Evolutionary conservation across 1,139 yeast genomes (phyloP).

Genomic region (Debaryomyces sp.): DNA sequence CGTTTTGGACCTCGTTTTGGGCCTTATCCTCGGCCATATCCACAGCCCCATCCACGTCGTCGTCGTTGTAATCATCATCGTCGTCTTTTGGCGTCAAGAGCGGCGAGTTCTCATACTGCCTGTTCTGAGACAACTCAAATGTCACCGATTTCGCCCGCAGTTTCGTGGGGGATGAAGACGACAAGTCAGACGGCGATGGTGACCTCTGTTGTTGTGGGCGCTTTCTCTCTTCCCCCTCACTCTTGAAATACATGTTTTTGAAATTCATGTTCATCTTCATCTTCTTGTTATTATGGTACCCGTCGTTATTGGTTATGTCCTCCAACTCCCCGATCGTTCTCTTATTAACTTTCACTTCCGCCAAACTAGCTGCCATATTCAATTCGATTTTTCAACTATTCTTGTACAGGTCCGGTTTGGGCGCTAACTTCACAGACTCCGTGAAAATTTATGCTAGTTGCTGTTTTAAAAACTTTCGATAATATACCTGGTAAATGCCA

Average conservation of each 20-base stretch:
- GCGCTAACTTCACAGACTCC: slow-evolving; percentile 4
- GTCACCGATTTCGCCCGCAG: slow-evolving; percentile 26
- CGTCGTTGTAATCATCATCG: slow-evolving; percentile 28
- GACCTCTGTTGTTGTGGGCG: slow-evolving; percentile 21
- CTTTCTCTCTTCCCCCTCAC: slow-evolving; percentile 8
- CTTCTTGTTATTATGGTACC: slow-evolving; percentile 13
- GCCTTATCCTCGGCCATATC: slow-evolving; percentile 8
- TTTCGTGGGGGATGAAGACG: slow-evolving; percentile 19
- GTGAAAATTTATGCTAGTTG: slow-evolving; percentile 1
- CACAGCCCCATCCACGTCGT: slow-evolving; percentile 7
- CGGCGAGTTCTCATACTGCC: slow-evolving; percentile 35
- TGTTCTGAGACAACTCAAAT: slow-evolving; percentile 26
- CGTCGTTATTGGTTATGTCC: slow-evolving; percentile 33
- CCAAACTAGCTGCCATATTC: slow-evolving; percentile 30
- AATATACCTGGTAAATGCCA: slow-evolving; percentile 9
- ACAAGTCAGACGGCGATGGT: slow-evolving; percentile 29
- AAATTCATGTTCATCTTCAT: slow-evolving; percentile 11
- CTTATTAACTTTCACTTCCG: slow-evolving; percentile 26
- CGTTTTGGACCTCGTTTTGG: too few species aligned
- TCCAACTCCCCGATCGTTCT: slow-evolving; percentile 38
- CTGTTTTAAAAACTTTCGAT: neutral
- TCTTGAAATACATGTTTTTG: slow-evolving; percentile 11
- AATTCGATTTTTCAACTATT: neutral
- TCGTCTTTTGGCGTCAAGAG: slow-evolving; percentile 49
- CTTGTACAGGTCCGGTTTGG: slow-evolving; percentile 7